These are phyloP conservation scores for Mallotus nudiflorus DNA, from an alignment of 345 rosid species.

Conservation along the genomic window DNA sequence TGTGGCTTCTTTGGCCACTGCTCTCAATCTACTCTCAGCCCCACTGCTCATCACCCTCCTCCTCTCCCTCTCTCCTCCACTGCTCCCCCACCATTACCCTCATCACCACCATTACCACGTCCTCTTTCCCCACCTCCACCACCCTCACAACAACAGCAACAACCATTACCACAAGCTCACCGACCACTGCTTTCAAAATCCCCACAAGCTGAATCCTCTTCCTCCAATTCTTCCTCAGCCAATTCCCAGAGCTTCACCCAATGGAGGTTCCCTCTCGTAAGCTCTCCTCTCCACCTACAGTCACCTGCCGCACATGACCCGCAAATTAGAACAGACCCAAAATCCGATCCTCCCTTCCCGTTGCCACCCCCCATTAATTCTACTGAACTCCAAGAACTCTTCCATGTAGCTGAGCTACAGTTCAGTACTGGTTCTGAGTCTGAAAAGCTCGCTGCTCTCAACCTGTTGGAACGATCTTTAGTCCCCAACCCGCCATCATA, in stretches of 20 bases:
- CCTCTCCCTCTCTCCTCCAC: constrained; percentile 41
- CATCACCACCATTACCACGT: not conserved
- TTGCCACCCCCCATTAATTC: constrained; percentile 44
- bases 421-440: constrained; percentile 51
- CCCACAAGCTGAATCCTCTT: constrained; percentile 38
- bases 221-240: constrained; percentile 76
- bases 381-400: constrained; percentile 54
- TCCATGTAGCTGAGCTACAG: constrained; percentile 70
- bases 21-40: constrained; percentile 57
- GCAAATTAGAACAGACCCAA: too few relatives aligned
- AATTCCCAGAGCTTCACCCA: constrained; percentile 91
- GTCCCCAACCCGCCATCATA: constrained; percentile 78
- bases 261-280: constrained; percentile 72
- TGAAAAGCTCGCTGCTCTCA: constrained; percentile 69
- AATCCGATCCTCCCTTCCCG: constrained; percentile 20
- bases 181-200: constrained; percentile 25
- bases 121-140: constrained; percentile 5
- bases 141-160: constrained; percentile 31
- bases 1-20: constrained; percentile 87
- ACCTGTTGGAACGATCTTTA: constrained; percentile 63
- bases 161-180: constrained; percentile 24
- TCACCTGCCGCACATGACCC: constrained; percentile 9
- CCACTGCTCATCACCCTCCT: constrained; percentile 47
- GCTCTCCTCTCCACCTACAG: constrained; percentile 43
- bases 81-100: constrained; percentile 13